Percentiles rank a stretch among this genome's conserved stretches.
phyloP scores from a whole-genome alignment of 1,284 basidiomycete genomes.

The Moesziomyces antarcticus region DNA sequence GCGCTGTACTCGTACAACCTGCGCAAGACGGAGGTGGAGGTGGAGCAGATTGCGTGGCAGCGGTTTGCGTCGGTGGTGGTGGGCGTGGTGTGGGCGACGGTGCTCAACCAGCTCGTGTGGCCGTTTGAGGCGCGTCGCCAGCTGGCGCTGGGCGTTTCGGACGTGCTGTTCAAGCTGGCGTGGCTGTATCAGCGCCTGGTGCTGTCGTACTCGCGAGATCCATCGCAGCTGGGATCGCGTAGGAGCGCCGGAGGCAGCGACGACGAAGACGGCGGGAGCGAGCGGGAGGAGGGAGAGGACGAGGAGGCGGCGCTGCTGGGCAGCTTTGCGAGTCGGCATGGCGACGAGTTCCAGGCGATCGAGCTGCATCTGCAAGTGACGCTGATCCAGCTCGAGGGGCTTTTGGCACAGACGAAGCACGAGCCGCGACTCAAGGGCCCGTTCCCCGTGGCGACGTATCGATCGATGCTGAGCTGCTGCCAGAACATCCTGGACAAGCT shows the following conservation, averaged over 20 bases:
- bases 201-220: constrained; percentile 55
- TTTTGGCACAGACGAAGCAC: constrained; percentile 87
- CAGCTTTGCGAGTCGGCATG: constrained; percentile 21
- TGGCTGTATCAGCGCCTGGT: constrained; percentile 63
- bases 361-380: constrained; percentile 92
- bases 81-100: constrained; percentile 87
- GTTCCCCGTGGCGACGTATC: constrained; percentile 76
- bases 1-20: constrained; percentile 80
- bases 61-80: constrained; percentile 84
- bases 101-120: constrained; percentile 93
- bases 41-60: constrained; percentile 78
- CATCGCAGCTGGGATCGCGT: constrained; percentile 9
- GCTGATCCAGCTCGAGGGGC: constrained; percentile 74
- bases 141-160: constrained; percentile 83
- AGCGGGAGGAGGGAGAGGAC: constrained; percentile 18
- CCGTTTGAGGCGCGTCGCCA: constrained; percentile 90
- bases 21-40: constrained; percentile 77
- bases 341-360: constrained; percentile 72
- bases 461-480: constrained; percentile 82
- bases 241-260: background rate
- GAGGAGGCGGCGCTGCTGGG: constrained; percentile 50
- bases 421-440: constrained; percentile 86
- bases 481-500: constrained; percentile 80
- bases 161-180: constrained; percentile 69
- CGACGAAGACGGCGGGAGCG: constrained; percentile 13